Conservation (phyloP, 2,329 filamentous ascomycete species). For the Huntiella moniliformis region DNA sequence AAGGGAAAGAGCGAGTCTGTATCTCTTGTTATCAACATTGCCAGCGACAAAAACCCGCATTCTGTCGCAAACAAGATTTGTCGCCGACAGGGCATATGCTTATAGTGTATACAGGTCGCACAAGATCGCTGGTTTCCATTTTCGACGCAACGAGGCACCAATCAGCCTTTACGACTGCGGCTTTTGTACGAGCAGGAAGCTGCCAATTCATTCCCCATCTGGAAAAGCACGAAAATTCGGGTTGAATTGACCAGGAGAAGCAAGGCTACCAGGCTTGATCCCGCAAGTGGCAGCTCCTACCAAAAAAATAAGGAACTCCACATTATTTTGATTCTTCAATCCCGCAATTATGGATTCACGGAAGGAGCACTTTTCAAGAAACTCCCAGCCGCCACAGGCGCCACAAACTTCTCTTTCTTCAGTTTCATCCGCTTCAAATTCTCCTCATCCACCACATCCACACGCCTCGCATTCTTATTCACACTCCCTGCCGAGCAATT, state of each 20-base stretch:
- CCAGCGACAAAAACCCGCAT: too few relatives aligned
- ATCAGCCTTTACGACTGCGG: too few relatives aligned
- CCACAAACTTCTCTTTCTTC: conserved; percentile 1
- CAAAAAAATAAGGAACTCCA: neutral
- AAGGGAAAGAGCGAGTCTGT: too few relatives aligned
- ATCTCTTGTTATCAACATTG: too few relatives aligned
- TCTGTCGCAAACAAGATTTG: too few relatives aligned
- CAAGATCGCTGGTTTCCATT: too few relatives aligned
- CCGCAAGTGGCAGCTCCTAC: conserved; percentile 1
- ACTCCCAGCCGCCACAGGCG: conserved; percentile 4
- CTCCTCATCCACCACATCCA: neutral
- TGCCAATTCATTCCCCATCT: too few relatives aligned
- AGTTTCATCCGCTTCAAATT: conserved; percentile 9
- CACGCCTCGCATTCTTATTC: conserved; percentile 4
- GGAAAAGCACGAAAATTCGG: neutral
- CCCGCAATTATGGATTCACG: conserved; percentile 9
- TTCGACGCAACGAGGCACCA: too few relatives aligned
- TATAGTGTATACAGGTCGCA: too few relatives aligned
- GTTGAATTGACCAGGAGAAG: neutral
- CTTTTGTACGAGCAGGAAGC: too few relatives aligned
- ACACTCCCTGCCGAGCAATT: neutral
- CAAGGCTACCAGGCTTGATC: conserved; percentile 3
- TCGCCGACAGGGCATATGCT: too few relatives aligned
- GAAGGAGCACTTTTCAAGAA: conserved; percentile 8
- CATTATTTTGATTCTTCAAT: neutral